Conservation (phyloP, 2,329 filamentous ascomycete genomes). For the Dactylellina drechsleri region DNA sequence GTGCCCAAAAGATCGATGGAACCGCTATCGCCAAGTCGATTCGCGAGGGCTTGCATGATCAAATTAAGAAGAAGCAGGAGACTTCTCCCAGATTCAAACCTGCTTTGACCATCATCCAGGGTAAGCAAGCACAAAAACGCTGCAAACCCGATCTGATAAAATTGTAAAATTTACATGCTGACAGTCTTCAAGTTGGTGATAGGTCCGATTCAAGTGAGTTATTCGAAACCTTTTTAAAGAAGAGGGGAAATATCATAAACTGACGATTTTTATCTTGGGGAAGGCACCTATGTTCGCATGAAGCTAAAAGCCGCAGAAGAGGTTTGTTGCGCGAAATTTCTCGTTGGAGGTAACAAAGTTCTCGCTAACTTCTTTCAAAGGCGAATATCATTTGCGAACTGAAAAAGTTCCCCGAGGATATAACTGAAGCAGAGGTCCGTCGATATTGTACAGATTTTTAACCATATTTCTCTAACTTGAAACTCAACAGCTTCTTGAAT, state of each 20-base stretch:
- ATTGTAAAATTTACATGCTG: conserved; percentile 1
- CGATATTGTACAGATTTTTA: not conserved
- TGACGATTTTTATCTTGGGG: conserved; percentile 42
- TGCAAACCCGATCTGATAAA: not conserved
- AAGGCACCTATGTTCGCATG: conserved; percentile 99
- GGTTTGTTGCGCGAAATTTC: conserved; percentile 65
- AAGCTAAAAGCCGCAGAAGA: conserved; percentile 97
- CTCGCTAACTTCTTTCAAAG: conserved; percentile 63
- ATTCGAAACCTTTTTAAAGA: not conserved
- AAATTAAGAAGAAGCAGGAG: conserved; percentile 84
- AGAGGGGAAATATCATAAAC: not conserved
- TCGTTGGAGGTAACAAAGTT: not conserved
- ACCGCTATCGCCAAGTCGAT: conserved; percentile 93
- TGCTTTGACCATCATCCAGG: conserved; percentile 92
- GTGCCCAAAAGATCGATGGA: conserved; percentile 91
- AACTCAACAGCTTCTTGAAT: conserved; percentile 72
- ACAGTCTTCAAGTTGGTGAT: conserved; percentile 75
- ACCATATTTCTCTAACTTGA: conserved; percentile 2
- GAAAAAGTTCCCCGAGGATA: conserved; percentile 81
- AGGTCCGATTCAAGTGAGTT: conserved; percentile 87
- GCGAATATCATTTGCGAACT: conserved; percentile 90
- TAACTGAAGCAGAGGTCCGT: conserved; percentile 76
- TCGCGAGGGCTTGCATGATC: conserved; percentile 79
- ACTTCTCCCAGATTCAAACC: conserved; percentile 88
- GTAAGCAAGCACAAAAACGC: conserved; percentile 64